Percentiles rank a stretch among this genome's conserved stretches.
Evolutionary conservation across 2,329 filamentous ascomycete species (phyloP).

Genomic region (Arthrobotrys conoides): DNA sequence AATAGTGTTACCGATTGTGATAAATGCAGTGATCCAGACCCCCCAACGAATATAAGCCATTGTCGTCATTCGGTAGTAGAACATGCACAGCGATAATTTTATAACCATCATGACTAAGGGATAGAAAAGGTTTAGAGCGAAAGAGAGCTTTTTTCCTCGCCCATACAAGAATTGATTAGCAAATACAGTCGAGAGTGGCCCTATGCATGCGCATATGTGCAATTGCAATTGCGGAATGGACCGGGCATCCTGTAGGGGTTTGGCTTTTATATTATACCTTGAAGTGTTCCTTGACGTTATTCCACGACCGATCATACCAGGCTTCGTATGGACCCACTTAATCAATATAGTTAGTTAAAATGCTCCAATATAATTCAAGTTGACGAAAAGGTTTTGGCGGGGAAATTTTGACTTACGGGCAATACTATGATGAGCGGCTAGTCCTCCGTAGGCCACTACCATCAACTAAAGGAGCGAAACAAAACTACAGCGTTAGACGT

Average conservation of each 20-base stretch:
- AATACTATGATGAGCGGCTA: slow-evolving; percentile 8
- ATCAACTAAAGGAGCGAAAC: slow-evolving; percentile 2
- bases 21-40: slow-evolving; percentile 7
- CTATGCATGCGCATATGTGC: no score
- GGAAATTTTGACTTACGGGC: slow-evolving; percentile 1
- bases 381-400: background rate
- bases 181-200: no score
- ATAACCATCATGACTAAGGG: slow-evolving; percentile 30
- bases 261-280: slow-evolving; percentile 17
- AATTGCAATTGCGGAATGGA: no score
- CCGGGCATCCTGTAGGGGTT: no score
- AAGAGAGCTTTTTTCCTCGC: background rate
- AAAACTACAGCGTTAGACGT: background rate
- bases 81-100: slow-evolving; percentile 26
- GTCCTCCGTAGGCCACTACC: slow-evolving; percentile 6
- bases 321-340: slow-evolving; percentile 7
- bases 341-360: background rate
- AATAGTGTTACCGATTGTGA: slow-evolving; percentile 20
- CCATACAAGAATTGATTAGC: no score
- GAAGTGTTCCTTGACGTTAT: background rate
- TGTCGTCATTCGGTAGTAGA: slow-evolving; percentile 32
- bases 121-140: slow-evolving; percentile 19
- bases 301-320: slow-evolving; percentile 34
- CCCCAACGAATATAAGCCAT: slow-evolving; percentile 19
- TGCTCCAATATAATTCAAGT: background rate